Conservation (phyloP, 2,329 filamentous ascomycete species). For the Aspergillus costaricaensis region DNA sequence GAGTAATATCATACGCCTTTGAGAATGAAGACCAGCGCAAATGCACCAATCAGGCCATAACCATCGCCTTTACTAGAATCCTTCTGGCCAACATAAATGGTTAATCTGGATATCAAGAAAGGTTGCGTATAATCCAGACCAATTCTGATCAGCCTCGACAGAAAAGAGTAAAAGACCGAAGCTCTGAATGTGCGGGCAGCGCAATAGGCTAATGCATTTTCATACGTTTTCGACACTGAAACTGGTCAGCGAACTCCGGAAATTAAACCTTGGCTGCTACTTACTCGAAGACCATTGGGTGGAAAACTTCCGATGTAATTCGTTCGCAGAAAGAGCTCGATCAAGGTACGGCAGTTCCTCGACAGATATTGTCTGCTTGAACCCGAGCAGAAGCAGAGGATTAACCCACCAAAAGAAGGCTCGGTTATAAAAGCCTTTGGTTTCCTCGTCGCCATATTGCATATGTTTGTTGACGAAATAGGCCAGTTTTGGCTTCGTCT, state of each 20-base stretch:
- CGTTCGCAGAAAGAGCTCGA: background rate
- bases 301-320: background rate
- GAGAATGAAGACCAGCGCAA: background rate
- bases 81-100: background rate
- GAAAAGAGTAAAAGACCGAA: background rate
- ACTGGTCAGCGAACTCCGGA: background rate
- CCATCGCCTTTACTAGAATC: background rate
- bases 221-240: background rate
- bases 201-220: background rate
- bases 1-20: background rate
- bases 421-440: background rate
- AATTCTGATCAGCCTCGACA: background rate
- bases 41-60: conserved; percentile 1
- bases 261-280: background rate
- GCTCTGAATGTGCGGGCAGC: background rate
- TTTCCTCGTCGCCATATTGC: conserved; percentile 6
- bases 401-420: conserved; percentile 17
- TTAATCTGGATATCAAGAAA: background rate
- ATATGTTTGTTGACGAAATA: background rate
- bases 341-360: conserved; percentile 10
- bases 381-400: conserved; percentile 2
- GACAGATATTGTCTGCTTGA: background rate
- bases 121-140: conserved; percentile 2
- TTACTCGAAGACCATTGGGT: conserved; percentile 3
- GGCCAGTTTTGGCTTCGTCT: background rate